Percentiles rank a stretch among this genome's conserved stretches.
Conservation (phyloP, 345 rosid species). For the Lagerstroemia speciosa region DNA sequence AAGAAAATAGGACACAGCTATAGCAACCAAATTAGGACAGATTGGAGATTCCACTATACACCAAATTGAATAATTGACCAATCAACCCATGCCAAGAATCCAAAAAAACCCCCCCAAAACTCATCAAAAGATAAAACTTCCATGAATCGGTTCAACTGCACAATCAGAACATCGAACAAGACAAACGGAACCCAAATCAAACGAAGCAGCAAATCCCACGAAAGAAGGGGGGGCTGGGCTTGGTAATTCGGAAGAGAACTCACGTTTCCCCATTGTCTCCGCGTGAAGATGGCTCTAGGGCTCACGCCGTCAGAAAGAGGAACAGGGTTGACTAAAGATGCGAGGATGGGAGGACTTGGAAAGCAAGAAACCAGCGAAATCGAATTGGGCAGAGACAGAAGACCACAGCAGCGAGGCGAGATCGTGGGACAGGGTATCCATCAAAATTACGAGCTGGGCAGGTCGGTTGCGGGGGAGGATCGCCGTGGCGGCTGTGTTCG, state of each 20-base stretch:
- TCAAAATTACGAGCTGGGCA: conserved; percentile 21
- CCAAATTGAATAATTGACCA: not conserved
- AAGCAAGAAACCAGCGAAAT: conserved; percentile 20
- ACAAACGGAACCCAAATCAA: not conserved
- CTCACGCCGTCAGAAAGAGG: conserved; percentile 15
- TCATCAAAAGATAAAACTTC: not conserved
- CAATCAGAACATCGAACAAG: not conserved
- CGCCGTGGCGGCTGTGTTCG: conserved; percentile 16
- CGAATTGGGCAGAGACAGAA: conserved; percentile 16
- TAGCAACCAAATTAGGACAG: not conserved
- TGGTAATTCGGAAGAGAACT: conserved; percentile 14
- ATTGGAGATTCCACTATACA: not conserved
- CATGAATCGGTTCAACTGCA: not conserved
- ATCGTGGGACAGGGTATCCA: conserved; percentile 48
- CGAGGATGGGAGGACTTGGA: conserved; percentile 16
- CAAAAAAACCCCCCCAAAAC: too few species aligned
- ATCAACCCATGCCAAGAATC: not conserved
- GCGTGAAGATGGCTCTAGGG: not conserved
- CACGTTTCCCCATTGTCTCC: conserved; percentile 67
- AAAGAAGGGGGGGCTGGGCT: not conserved
- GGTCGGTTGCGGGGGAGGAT: conserved; percentile 10
- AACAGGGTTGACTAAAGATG: conserved; percentile 30
- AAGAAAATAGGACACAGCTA: too few species aligned
- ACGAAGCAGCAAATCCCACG: not conserved
- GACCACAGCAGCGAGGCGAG: conserved; percentile 20